phyloP scores from a whole-genome alignment of 768 basidiomycete genomes.

The Suillus occidentalis region DNA sequence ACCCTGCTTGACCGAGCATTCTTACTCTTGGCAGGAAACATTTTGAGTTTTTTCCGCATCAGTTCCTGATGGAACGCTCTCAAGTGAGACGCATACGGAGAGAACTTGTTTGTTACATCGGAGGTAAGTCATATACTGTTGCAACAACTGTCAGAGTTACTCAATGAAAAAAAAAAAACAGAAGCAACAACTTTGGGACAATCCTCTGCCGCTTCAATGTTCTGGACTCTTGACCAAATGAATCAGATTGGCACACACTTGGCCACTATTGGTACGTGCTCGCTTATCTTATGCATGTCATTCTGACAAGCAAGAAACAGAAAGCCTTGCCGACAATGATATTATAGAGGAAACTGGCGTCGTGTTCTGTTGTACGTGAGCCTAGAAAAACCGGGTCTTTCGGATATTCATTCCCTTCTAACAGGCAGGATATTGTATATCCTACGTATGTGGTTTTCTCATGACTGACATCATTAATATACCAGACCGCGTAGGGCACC shows the following conservation, averaged over 20 bases:
- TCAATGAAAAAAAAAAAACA: no score
- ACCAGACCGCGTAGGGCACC: no score
- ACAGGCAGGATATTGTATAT: slow-evolving; percentile 1
- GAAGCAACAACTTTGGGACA: not conserved
- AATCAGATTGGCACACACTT: not conserved
- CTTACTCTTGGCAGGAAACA: no score
- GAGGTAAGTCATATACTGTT: no score
- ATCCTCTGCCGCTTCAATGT: not conserved
- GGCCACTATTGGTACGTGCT: not conserved
- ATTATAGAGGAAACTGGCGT: not conserved
- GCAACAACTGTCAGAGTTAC: no score
- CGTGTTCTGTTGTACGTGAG: not conserved
- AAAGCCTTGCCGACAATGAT: not conserved
- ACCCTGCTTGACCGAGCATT: no score
- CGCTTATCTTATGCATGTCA: not conserved
- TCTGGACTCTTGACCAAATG: not conserved
- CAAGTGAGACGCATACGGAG: no score
- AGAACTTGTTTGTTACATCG: no score
- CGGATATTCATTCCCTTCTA: not conserved
- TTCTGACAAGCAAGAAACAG: not conserved
- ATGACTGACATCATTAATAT: no score
- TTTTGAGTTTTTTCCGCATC: no score
- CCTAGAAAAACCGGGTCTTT: not conserved
- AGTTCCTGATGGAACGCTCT: no score
- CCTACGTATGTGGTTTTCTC: not conserved